Evolutionary conservation across 2,329 filamentous ascomycete genomes (phyloP).

Genomic region (Zymoseptoria tritici): DNA sequence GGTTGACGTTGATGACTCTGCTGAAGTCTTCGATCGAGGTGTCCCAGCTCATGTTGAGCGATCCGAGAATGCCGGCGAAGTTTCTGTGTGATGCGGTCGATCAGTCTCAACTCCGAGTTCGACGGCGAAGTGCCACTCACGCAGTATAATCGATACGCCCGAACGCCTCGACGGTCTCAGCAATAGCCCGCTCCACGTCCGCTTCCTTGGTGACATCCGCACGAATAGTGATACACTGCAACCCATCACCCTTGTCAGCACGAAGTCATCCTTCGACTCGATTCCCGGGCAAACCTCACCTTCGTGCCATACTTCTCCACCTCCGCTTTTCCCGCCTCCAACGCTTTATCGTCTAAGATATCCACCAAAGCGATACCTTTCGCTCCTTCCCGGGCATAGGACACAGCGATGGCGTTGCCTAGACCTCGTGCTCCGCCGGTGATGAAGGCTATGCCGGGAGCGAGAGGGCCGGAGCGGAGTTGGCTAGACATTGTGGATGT

Average conservation of each 20-base stretch:
- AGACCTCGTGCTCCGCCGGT: slow-evolving; percentile 22
- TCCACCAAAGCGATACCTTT: slow-evolving; percentile 21
- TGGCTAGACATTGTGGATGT: slow-evolving; percentile 9
- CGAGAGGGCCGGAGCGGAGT: slow-evolving; percentile 16
- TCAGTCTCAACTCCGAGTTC: too few relatives aligned
- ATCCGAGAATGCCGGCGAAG: slow-evolving; percentile 32
- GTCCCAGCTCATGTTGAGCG: slow-evolving; percentile 21
- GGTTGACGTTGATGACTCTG: slow-evolving; percentile 31
- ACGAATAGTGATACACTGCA: slow-evolving; percentile 18
- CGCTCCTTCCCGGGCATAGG: slow-evolving; percentile 22
- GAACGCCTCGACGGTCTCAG: slow-evolving; percentile 29
- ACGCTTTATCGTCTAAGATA: slow-evolving; percentile 19
- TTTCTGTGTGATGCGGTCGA: slow-evolving; percentile 6
- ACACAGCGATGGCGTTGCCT: slow-evolving; percentile 22
- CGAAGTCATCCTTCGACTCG: background rate
- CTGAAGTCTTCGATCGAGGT: slow-evolving; percentile 30
- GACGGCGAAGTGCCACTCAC: background rate
- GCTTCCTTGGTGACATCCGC: slow-evolving; percentile 28
- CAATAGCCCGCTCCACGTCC: slow-evolving; percentile 28
- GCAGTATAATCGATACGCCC: slow-evolving; percentile 36
- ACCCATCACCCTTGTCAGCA: background rate
- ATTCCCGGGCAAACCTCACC: slow-evolving; percentile 1
- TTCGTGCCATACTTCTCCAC: slow-evolving; percentile 21
- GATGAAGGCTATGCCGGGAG: slow-evolving; percentile 24
- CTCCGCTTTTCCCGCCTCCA: slow-evolving; percentile 16